These are phyloP conservation scores for Hyphopichia khmerensis DNA, from an alignment of 1,139 yeast species.

Conservation along the genomic window DNA sequence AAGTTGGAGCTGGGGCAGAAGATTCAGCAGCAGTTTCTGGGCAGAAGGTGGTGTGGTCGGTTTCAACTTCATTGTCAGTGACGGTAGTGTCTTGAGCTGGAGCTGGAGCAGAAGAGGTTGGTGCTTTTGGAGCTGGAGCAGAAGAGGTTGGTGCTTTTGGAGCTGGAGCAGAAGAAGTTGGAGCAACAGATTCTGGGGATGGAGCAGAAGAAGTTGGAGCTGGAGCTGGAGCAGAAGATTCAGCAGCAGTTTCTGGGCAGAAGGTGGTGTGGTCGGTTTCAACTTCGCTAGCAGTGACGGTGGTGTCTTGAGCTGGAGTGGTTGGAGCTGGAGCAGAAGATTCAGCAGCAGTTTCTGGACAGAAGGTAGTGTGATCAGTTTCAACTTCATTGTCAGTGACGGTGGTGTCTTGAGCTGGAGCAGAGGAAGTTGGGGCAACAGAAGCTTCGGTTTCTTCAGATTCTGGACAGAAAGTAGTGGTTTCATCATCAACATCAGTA, in stretches of 20 bases:
- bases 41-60: slow-evolving; percentile 36
- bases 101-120: slow-evolving; percentile 4
- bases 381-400: slow-evolving; percentile 10
- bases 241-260: slow-evolving; percentile 7
- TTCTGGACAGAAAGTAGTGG: slow-evolving; percentile 38
- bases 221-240: not conserved
- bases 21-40: slow-evolving; percentile 17
- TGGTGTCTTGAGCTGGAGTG: too few species aligned
- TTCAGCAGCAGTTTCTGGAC: slow-evolving; percentile 5
- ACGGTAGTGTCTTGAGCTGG: slow-evolving; percentile 10
- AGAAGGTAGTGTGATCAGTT: slow-evolving; percentile 19
- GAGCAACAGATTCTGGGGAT: not conserved
- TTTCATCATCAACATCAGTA: slow-evolving; percentile 19
- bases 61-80: slow-evolving; percentile 23
- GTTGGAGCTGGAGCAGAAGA: slow-evolving; percentile 1
- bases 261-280: slow-evolving; percentile 18
- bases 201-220: slow-evolving; percentile 1
- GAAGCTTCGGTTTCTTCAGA: slow-evolving; percentile 11
- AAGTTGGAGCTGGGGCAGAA: slow-evolving; percentile 4
- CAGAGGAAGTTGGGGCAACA: slow-evolving; percentile 8
- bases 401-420: slow-evolving; percentile 8
- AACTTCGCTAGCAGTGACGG: slow-evolving; percentile 10
- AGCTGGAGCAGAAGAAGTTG: not conserved
- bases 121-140: slow-evolving; percentile 1
- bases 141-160: not conserved